phyloP scores from a whole-genome alignment of 1,139 yeast genomes.

The Protomyces arabidopsidicola region DNA sequence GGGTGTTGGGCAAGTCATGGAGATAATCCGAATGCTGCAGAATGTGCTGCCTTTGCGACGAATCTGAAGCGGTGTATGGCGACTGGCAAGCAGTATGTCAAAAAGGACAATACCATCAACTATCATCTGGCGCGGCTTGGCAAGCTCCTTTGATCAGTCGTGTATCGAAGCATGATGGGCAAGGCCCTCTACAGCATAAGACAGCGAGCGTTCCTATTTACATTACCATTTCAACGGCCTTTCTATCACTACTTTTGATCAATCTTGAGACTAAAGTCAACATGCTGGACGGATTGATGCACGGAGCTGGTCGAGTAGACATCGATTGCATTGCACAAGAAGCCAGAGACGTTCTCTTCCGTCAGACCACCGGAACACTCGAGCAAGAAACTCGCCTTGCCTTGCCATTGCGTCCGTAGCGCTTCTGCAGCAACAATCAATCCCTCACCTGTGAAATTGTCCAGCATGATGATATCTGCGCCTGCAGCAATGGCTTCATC shows the following conservation, averaged over 20 bases:
- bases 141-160: conserved; percentile 17
- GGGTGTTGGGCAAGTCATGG: conserved; percentile 31
- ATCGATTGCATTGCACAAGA: conserved; percentile 74
- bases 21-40: conserved; percentile 26
- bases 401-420: conserved; percentile 57
- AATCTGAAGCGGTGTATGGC: conserved; percentile 29
- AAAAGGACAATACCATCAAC: conserved; percentile 29
- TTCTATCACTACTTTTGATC: conserved; percentile 37
- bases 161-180: conserved; percentile 4
- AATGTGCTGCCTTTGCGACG: conserved; percentile 27
- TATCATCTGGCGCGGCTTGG: conserved; percentile 30
- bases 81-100: conserved; percentile 16
- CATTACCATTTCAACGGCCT: background rate
- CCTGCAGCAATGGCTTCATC: conserved; percentile 90
- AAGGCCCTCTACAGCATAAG: conserved; percentile 19
- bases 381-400: conserved; percentile 55
- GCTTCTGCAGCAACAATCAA: conserved; percentile 61
- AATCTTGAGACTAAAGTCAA: conserved; percentile 82
- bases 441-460: conserved; percentile 70
- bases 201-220: background rate
- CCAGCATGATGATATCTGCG: conserved; percentile 93
- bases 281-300: conserved; percentile 78
- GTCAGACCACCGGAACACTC: conserved; percentile 94
- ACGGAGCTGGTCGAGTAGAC: conserved; percentile 88
- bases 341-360: conserved; percentile 58